phyloP scores from a whole-genome alignment of 306 rosid genomes.

The Sophora flavescens region DNA sequence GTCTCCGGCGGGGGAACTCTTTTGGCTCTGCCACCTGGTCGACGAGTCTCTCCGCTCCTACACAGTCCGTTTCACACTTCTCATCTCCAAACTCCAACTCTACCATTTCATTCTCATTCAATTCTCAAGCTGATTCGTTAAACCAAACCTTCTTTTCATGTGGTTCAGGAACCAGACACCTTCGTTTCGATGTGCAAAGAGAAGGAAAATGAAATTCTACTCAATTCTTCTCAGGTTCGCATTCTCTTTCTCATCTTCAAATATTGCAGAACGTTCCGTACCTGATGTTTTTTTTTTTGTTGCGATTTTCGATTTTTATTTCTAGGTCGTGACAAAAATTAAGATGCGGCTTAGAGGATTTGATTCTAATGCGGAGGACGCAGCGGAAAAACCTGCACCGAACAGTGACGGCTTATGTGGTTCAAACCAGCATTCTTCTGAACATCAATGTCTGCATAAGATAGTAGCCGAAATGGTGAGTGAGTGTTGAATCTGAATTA shows the following conservation, averaged over 20 bases:
- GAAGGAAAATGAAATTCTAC: constrained; percentile 53
- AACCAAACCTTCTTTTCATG: constrained; percentile 8
- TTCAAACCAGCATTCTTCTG: constrained; percentile 38
- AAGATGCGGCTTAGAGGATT: constrained; percentile 48
- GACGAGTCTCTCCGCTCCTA: constrained; percentile 59
- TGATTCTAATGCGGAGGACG: constrained; percentile 39
- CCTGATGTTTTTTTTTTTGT: background rate
- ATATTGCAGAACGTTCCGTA: background rate
- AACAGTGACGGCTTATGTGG: constrained; percentile 7
- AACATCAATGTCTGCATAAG: constrained; percentile 45
- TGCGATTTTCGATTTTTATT: constrained; percentile 20
- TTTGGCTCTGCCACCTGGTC: constrained; percentile 69
- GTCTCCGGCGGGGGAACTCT: constrained; percentile 50
- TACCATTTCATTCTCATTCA: constrained; percentile 4
- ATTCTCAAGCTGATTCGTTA: background rate
- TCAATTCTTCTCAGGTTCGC: constrained; percentile 61
- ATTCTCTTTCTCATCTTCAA: constrained; percentile 15
- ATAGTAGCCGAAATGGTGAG: constrained; percentile 49
- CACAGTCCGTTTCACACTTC: constrained; percentile 56
- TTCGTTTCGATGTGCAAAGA: constrained; percentile 42
- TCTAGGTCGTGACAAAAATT: constrained; percentile 55
- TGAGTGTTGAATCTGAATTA: background rate
- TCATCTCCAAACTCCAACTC: constrained; percentile 8
- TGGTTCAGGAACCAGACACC: constrained; percentile 51
- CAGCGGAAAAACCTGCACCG: constrained; percentile 11